Percentiles rank a stretch among this genome's conserved stretches.
phyloP scores from a whole-genome alignment of 2,329 filamentous ascomycete genomes.

The Onygenales sp. region DNA sequence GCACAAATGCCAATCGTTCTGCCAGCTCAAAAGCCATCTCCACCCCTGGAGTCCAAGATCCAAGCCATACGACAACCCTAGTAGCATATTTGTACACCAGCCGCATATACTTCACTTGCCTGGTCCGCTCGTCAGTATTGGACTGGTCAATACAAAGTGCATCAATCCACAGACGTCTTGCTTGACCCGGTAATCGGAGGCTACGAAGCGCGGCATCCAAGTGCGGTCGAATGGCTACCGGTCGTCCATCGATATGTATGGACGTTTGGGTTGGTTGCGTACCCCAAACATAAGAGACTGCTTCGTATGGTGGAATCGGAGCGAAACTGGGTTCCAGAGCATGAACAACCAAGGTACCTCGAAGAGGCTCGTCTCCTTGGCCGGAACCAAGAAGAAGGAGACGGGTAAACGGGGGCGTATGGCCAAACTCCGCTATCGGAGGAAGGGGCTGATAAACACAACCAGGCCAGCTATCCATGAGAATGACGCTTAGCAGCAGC shows the following conservation, averaged over 20 bases:
- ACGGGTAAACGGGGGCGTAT: constrained; percentile 2
- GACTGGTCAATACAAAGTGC: constrained; percentile 12
- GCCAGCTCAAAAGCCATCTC: constrained; percentile 5
- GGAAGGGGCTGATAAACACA: constrained; percentile 2
- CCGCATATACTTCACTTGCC: constrained; percentile 9
- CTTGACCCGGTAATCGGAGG: not conserved
- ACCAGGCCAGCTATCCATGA: not conserved
- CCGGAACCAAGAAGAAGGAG: constrained; percentile 1
- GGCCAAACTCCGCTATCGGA: not conserved
- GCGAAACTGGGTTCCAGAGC: not conserved
- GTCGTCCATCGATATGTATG: not conserved
- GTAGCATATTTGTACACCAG: constrained; percentile 9
- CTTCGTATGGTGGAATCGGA: constrained; percentile 1
- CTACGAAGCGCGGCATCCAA: constrained; percentile 3
- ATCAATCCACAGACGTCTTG: constrained; percentile 8
- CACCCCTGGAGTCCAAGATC: constrained; percentile 1
- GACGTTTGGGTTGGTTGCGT: not conserved
- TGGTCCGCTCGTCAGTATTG: constrained; percentile 7
- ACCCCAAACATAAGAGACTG: constrained; percentile 5
- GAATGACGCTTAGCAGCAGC: not conserved
- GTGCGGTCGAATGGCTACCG: not conserved
- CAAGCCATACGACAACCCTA: constrained; percentile 9
- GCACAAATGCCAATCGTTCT: not conserved
- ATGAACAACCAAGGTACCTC: not conserved
- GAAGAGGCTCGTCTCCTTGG: not conserved